Percentiles rank a stretch among this genome's conserved stretches.
phyloP scores from a whole-genome alignment of 106 monocot genomes.

The Dactylorhiza incarnata region DNA sequence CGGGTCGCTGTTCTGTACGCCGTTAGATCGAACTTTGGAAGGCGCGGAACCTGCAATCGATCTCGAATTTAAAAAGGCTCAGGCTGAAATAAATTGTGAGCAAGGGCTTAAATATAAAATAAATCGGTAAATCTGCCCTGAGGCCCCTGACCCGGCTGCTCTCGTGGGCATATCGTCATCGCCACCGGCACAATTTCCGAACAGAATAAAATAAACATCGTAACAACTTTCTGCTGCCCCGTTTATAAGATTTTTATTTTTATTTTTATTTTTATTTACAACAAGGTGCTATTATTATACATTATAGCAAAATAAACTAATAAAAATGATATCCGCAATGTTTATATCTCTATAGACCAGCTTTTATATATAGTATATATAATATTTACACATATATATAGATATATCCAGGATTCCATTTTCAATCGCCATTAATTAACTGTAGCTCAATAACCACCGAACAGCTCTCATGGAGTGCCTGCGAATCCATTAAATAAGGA shows the following conservation, averaged over 20 bases:
- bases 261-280: neutral
- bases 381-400: too few relatives aligned
- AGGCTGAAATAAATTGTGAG: neutral
- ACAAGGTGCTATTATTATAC: neutral
- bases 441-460: too few relatives aligned
- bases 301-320: too few relatives aligned
- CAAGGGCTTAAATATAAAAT: neutral
- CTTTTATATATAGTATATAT: too few relatives aligned
- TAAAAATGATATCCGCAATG: too few relatives aligned
- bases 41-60: neutral
- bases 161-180: slow-evolving; percentile 5
- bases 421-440: neutral
- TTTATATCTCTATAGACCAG: too few relatives aligned
- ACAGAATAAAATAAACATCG: neutral
- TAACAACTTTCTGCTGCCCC: neutral
- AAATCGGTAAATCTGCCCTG: too few relatives aligned
- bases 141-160: neutral
- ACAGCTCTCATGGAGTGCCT: neutral
- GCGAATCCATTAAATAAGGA: neutral
- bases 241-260: too few relatives aligned
- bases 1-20: neutral
- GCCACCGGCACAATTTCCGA: neutral
- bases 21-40: neutral
- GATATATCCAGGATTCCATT: neutral
- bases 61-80: neutral